These are phyloP conservation scores for Rhododendron williamsianum DNA, from an alignment of 148 eudicot genomes.

Conservation along the genomic window DNA sequence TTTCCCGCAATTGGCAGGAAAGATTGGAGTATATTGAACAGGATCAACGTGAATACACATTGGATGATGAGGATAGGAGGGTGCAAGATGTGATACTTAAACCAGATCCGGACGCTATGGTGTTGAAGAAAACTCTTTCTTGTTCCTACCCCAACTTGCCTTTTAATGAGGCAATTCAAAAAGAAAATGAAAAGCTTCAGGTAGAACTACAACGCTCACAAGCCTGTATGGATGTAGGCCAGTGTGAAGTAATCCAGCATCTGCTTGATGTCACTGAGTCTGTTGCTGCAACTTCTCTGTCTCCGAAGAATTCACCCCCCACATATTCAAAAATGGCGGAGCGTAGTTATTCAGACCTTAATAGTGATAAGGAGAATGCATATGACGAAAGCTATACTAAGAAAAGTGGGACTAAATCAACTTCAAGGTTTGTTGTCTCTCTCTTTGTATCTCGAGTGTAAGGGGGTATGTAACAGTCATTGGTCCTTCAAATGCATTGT, in stretches of 20 bases:
- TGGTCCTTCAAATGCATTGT: neutral
- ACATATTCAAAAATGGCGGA: slow-evolving; percentile 41
- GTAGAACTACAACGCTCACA: slow-evolving; percentile 82
- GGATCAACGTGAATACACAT: slow-evolving; percentile 85
- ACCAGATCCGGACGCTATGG: slow-evolving; percentile 62
- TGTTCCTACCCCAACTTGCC: slow-evolving; percentile 85
- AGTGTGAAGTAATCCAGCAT: slow-evolving; percentile 87
- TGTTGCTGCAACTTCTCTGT: slow-evolving; percentile 47
- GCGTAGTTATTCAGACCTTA: slow-evolving; percentile 28
- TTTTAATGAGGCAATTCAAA: slow-evolving; percentile 64
- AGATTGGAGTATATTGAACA: slow-evolving; percentile 62
- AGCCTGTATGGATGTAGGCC: slow-evolving; percentile 63
- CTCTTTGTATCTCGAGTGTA: neutral
- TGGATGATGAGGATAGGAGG: slow-evolving; percentile 81
- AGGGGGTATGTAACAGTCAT: neutral
- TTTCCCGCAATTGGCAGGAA: slow-evolving; percentile 46
- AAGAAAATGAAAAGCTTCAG: slow-evolving; percentile 88
- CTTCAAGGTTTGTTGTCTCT: slow-evolving; percentile 49
- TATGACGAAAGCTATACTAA: slow-evolving; percentile 34
- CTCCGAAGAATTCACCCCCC: slow-evolving; percentile 38
- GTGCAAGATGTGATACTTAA: slow-evolving; percentile 76
- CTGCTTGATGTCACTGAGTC: slow-evolving; percentile 80
- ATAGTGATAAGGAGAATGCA: slow-evolving; percentile 28
- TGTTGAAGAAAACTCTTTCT: slow-evolving; percentile 85
- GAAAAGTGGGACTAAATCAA: slow-evolving; percentile 30